Evolutionary conservation across 805 yeast genomes (phyloP).

Genomic region (Pichia scutulata): DNA sequence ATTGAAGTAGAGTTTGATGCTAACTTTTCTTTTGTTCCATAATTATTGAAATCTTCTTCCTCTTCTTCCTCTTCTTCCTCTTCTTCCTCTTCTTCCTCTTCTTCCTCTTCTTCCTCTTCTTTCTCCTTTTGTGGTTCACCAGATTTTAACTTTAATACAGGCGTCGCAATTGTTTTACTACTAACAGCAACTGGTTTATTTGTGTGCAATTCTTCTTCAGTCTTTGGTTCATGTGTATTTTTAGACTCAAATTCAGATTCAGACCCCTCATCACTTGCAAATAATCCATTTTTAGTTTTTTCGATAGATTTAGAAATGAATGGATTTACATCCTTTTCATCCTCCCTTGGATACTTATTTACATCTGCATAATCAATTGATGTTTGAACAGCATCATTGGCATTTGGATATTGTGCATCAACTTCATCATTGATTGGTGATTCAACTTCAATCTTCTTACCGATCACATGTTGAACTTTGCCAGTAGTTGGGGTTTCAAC

Average conservation of each 20-base stretch:
- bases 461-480: no score
- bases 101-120: background rate
- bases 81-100: background rate
- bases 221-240: background rate
- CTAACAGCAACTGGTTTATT: background rate
- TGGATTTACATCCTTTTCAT: background rate
- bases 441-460: no score
- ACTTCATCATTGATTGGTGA: no score
- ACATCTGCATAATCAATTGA: background rate
- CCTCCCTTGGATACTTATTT: background rate
- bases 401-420: background rate
- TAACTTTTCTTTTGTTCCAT: background rate
- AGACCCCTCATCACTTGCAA: background rate
- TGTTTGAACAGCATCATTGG: background rate
- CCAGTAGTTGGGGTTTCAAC: background rate
- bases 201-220: background rate
- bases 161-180: background rate
- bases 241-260: background rate
- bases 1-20: background rate
- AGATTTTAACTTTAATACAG: background rate
- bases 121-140: background rate
- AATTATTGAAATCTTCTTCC: conserved; percentile 7
- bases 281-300: background rate
- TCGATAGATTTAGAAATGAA: background rate
- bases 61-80: background rate